Base-by-base conservation (phyloP, 2,329 filamentous ascomycete species). In the Nothopassalora personata region DNA sequence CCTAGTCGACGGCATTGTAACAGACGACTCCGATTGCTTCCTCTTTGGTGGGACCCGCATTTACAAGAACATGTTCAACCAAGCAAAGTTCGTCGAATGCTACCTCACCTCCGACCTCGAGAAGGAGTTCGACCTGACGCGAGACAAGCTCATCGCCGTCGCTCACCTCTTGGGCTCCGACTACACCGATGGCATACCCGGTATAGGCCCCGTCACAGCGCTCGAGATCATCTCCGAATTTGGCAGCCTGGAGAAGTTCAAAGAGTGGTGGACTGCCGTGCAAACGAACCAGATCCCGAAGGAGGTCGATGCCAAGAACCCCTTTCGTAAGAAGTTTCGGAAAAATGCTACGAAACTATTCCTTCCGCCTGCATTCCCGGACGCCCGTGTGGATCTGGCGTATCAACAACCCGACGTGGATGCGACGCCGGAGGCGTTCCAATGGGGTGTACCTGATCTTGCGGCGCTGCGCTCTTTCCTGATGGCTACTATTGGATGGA, bases 1-100 rank as follows among this genome's bases (percentile, higher is more conserved):
- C 0, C 84, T 97, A 0, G 95, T 99, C 8, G 95, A 99, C 72
- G 94, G 95, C 11, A 96, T 99, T 62, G 92, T 99, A 31, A 99
- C 95, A 0, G 94, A 99, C 69, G 94, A 99, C 72, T 95, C 89
- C 2, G 94, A 99, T 78, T 95, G 88, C 0, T 99, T 99, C 70
- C 83, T 99, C 0, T 99, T 99, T 73, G 95, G 94, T 18, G 95
- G 94, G 39, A 99, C 91, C 0, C 83, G 93, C 18, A 89, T 99
- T 23, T 99, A 99, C 81, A 99, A 99, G 75, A 99, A 99, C 78
- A 96, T 99, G 91, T 99, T 99, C 80, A 99, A 97, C 75, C 88
- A 91, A 68, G 94, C 94, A 74, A 99, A 99, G 72, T 96, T 91
- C 68, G 94, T 99, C 46, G 94, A 99, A 76, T 97, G 94, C 75